Evolutionary conservation across 1,284 basidiomycete species (phyloP).

Genomic region (Moesziomyces aphidis): DNA sequence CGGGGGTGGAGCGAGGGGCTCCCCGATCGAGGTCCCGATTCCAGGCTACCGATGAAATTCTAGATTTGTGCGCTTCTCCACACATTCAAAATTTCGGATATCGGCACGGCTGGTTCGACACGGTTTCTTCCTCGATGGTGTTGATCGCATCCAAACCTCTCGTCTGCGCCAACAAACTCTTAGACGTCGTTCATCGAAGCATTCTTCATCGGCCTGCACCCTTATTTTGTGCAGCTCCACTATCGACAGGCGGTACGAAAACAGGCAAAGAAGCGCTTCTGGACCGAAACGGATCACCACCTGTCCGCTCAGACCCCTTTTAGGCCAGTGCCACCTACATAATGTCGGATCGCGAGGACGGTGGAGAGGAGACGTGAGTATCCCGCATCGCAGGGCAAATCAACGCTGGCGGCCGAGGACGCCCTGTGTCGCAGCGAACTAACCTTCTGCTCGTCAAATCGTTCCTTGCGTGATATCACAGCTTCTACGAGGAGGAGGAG

Average conservation of each 20-base stretch:
- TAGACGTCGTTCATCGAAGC: not conserved
- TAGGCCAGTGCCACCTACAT: constrained; percentile 2
- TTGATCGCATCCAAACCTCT: not conserved
- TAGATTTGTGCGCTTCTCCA: constrained; percentile 23
- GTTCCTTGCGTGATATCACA: constrained; percentile 4
- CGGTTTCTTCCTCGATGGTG: constrained; percentile 17
- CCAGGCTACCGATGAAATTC: not conserved
- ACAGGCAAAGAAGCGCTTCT: not conserved
- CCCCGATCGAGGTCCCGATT: constrained; percentile 6
- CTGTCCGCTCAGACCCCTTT: not conserved
- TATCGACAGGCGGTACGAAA: too few relatives aligned
- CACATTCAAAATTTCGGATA: constrained; percentile 37
- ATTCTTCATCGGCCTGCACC: not conserved
- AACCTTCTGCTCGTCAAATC: not conserved
- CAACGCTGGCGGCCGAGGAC: not conserved
- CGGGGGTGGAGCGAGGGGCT: not conserved
- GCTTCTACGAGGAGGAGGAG: constrained; percentile 61
- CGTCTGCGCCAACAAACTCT: too few relatives aligned
- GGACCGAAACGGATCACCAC: not conserved
- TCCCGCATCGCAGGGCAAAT: not conserved
- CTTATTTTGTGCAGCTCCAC: too few relatives aligned
- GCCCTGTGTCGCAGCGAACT: not conserved
- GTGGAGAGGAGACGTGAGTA: constrained; percentile 53
- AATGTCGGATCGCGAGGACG: constrained; percentile 62
- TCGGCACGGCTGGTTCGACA: constrained; percentile 24